These are phyloP conservation scores for Acanthamoeba pearcei DNA, from an alignment of 208 protist genomes.

Conservation along the genomic window DNA sequence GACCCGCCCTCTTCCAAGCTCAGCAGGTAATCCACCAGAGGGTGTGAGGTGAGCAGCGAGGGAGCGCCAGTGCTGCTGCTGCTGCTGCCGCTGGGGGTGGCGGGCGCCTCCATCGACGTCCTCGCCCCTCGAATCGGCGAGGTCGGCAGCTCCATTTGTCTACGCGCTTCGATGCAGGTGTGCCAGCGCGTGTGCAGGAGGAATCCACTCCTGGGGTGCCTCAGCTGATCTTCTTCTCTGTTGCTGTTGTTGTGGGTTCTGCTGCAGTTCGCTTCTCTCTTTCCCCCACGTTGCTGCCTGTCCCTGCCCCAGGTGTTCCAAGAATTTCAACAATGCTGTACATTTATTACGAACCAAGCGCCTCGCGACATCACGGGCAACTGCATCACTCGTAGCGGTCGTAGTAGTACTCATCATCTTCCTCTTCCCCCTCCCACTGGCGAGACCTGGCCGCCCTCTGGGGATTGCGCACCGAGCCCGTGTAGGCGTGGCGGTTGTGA, in stretches of 20 bases:
- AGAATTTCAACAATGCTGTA: background rate
- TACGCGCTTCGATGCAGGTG: too few species aligned
- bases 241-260: background rate
- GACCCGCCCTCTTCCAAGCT: constrained; percentile 21
- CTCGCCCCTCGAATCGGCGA: background rate
- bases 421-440: background rate
- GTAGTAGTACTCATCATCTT: background rate
- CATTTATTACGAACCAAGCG: too few species aligned
- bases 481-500: constrained; percentile 19
- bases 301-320: background rate
- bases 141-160: background rate
- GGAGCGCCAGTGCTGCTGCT: background rate
- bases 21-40: background rate
- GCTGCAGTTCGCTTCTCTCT: background rate
- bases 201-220: background rate
- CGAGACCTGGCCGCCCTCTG: background rate
- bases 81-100: background rate
- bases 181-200: too few species aligned
- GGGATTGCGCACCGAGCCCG: background rate
- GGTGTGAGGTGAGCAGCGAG: background rate
- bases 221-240: background rate
- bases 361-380: too few species aligned
- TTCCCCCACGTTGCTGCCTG: background rate
- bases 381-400: background rate
- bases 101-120: background rate